These are phyloP conservation scores for Dactylonectria estremocensis DNA, from an alignment of 2,329 filamentous ascomycete genomes.

Conservation along the genomic window DNA sequence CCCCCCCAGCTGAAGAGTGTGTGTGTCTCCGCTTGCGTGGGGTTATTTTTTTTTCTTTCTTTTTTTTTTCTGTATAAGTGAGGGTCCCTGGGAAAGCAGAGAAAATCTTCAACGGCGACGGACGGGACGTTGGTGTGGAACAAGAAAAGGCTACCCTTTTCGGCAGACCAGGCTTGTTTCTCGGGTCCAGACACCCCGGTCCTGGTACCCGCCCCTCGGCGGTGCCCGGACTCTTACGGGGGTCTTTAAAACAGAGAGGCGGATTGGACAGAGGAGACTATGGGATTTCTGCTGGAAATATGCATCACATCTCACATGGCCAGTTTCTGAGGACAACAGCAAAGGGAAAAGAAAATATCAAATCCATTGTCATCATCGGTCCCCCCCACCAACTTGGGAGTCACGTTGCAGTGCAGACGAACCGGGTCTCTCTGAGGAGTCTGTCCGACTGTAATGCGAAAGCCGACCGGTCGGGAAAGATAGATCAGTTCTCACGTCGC, in stretches of 20 bases:
- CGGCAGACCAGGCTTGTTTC: slow-evolving; percentile 25
- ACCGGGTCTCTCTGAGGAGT: slow-evolving; percentile 1
- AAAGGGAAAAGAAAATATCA: slow-evolving; percentile 18
- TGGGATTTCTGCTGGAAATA: slow-evolving; percentile 13
- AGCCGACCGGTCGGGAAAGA: slow-evolving; percentile 6
- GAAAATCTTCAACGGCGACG: slow-evolving; percentile 21
- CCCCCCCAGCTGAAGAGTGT: background rate
- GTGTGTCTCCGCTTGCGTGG: slow-evolving; percentile 31
- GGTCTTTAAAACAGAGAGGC: too few species aligned
- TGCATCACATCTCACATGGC: slow-evolving; percentile 35
- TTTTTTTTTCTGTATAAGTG: too few species aligned
- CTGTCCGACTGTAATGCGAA: slow-evolving; percentile 1
- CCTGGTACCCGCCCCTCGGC: slow-evolving; percentile 37
- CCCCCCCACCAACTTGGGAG: slow-evolving; percentile 16
- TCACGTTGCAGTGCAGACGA: slow-evolving; percentile 25
- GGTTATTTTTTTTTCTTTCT: slow-evolving; percentile 3
- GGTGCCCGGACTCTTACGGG: slow-evolving; percentile 29
- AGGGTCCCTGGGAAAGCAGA: slow-evolving; percentile 19
- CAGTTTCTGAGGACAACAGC: slow-evolving; percentile 5
- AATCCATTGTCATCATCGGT: background rate
- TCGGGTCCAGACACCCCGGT: slow-evolving; percentile 32
- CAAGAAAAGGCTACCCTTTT: background rate
- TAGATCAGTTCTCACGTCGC: slow-evolving; percentile 23
- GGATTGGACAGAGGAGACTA: slow-evolving; percentile 2
- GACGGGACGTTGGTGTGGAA: slow-evolving; percentile 21